Evolutionary conservation across 768 basidiomycete genomes (phyloP), one percentile per base, ranked within the genome.

Genomic region (Floccularia luteovirens): DNA sequence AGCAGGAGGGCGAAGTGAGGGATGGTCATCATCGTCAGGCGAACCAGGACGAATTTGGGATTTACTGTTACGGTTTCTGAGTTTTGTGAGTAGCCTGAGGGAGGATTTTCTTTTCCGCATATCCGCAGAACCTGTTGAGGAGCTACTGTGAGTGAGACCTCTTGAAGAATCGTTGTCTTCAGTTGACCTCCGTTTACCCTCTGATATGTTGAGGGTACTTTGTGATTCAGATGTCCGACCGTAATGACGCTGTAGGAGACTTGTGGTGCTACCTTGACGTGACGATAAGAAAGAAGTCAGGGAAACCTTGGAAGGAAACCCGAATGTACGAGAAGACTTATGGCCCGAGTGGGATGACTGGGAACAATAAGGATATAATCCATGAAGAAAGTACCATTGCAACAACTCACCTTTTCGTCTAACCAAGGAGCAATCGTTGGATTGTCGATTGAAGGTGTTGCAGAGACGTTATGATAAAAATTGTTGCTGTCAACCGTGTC

Each of bases 301-400:
- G 19, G 62, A 62, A 20, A 51, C 50, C 50, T 60, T 64, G 38
- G 54, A 53, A 2, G 54, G 44, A 42, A 58, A 51, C 3, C 50
- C 46, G 19, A 52, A 49, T 2, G 51, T 28, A 10, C 39, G 32
- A 7, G 32, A 34, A 34, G n/a, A n/a, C n/a, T n/a, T n/a, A n/a
- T n/a, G n/a, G n/a, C n/a, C n/a, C n/a, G n/a, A n/a, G n/a, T n/a
- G n/a, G n/a, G n/a, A n/a, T n/a, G n/a, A n/a, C n/a, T n/a, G n/a
- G n/a, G n/a, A n/a, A n/a, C n/a, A n/a, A n/a, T n/a, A n/a, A n/a
- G n/a, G n/a, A n/a, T n/a, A n/a, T n/a, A n/a, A n/a, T n/a, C n/a
- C n/a, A n/a, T n/a, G n/a, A n/a, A n/a, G n/a, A n/a, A n/a, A n/a
- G n/a, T n/a, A n/a, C n/a, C n/a, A n/a, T n/a, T n/a, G n/a, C n/a